Base-by-base conservation (phyloP, 352 stramenopile genomes). In the Elongisporangium anandrum region DNA sequence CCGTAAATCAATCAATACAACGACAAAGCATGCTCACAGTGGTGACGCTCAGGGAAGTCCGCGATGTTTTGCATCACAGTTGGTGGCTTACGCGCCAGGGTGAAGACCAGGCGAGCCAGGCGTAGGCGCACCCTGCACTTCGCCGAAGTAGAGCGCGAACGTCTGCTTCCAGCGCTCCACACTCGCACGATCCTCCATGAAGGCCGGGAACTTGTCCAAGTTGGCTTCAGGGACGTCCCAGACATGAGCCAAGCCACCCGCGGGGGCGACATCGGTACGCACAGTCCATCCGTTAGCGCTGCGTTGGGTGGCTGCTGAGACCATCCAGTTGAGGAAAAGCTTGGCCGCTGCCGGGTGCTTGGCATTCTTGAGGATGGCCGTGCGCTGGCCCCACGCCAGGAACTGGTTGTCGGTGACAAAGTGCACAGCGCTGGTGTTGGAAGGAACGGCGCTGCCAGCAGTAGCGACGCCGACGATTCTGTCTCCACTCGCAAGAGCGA, bases 111-210 rank as follows among this genome's bases (percentile, higher is more conserved):
- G 63, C 50, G 56, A 57, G 4, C 75, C 73, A 2, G 65, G 68
- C 15, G 63, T 79, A 39, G 73, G 66, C 62, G 73, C 56, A 60
- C 70, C 73, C 48, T 70, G 63, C 45, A 82, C 75, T 48, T 88
- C 75, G 23, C 73, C 73, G 50, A 88, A 75, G 78, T 82, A 85
- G 24, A 88, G 47, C 45, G 66, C 38, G 47, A 88, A 79, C 16
- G 71, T 88, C 50, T 60, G 22, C 39, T 68, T 68, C 54, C 70
- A 69, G 19, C 66, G 49, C 61, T 87, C 77, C n/a, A 79, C 47
- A 13, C 47, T 16, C 49, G 66, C 72, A 38, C 73, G 75, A 60
- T 85, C 71, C 45, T 66, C 70, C 75, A 85, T 85, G 61, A 79
- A 87, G 47, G 47, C 61, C 0, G 54, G 63, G 67, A 59, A 52